Base-by-base conservation (phyloP, 176 grass and related monocot genomes). In the Urochloa ruziziensis region DNA sequence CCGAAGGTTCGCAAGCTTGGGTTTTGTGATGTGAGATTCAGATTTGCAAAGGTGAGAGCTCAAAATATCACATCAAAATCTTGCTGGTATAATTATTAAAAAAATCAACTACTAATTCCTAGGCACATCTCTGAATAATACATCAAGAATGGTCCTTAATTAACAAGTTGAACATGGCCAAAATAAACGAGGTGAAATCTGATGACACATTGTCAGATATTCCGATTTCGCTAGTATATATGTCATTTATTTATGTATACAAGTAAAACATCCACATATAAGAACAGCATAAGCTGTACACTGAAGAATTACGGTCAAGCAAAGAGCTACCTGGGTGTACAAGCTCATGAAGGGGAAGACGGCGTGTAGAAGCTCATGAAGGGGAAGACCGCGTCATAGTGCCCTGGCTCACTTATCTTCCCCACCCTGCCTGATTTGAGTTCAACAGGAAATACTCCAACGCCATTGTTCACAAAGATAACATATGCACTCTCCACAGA, bases 341-440 rank as follows among this genome's bases (percentile, higher is more conserved):
- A 83, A 83, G 30, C 32, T 53, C 5, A 46, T 49, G 80, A 73
- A 73, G 14, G 69, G 69, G 46, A 74, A 36, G 67, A 33, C 23
- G 11, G 54, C 23, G 23, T 32, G 44, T 40, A 64, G 70, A 83
- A 83, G 30, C 32, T 53, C 5, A 46, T 49, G 80, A 73, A 73
- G 14, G 69, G 69, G 46, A 74, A 36, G 67, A 33, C 23, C 10
- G 54, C 23, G 23, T 32, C 47, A 40, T 16, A 49, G 14, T 62
- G 8, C 33, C 44, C 53, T 56, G 2, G 10, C 40, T 19, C 19
- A 11, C n/a, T 21, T 24, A 75, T 29, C 70, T 75, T 83, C 6
- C 32, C 28, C 18, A 28, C 16, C 1, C 7, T 57, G 10, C 32
- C 33, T 36, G 81, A 65, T 23, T 75, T 83, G 58, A 83, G 30